Base-by-base conservation (phyloP, 768 basidiomycete genomes). In the Hemileccinum rubropunctum region DNA sequence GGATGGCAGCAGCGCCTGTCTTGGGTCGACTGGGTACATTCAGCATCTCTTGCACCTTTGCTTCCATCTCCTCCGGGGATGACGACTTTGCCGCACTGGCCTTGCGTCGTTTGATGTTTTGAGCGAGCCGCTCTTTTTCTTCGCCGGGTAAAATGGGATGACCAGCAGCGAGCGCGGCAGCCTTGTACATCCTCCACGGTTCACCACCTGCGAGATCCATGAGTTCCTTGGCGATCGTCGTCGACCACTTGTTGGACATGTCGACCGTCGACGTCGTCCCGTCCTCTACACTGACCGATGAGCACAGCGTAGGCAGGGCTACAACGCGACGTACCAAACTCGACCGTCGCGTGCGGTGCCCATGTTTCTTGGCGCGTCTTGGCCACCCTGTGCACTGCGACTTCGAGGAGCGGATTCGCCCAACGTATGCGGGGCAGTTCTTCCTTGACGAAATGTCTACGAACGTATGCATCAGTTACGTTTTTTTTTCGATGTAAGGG, bases 381-480 rank as follows among this genome's bases (percentile, higher is more conserved):
- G 28, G 66, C 71, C 38, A 75, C 66, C 51, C 75, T 82, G 54
- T 76, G 73, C 0, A 90, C 78, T 28, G 77, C 68, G 32, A 92
- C 82, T 27, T 78, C 72, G 21, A 91, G 58, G 8, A 73, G 64
- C 0, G 89, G 88, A 58, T 92, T 91, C 1, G 81, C 84, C 65
- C 80, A 90, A 11, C 81, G 84, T 73, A 92, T 86, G 27, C 86
- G 76, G 1, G 86, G 87, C 0, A 92, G 69, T n/a, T 87, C 77
- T 35, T 91, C 82, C 61, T 86, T 88, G 34, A 86, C 76, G 55
- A 92, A 91, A 72, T 89, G 83, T 39, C 90, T 45, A 20, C 18
- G 35, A n/a, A n/a, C n/a, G n/a, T n/a, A n/a, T n/a, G n/a, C n/a
- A n/a, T n/a, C n/a, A n/a, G n/a, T n/a, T n/a, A n/a, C n/a, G n/a